Evolutionary conservation across 2,329 filamentous ascomycete genomes (phyloP).

Genomic region (Claviceps sp.): DNA sequence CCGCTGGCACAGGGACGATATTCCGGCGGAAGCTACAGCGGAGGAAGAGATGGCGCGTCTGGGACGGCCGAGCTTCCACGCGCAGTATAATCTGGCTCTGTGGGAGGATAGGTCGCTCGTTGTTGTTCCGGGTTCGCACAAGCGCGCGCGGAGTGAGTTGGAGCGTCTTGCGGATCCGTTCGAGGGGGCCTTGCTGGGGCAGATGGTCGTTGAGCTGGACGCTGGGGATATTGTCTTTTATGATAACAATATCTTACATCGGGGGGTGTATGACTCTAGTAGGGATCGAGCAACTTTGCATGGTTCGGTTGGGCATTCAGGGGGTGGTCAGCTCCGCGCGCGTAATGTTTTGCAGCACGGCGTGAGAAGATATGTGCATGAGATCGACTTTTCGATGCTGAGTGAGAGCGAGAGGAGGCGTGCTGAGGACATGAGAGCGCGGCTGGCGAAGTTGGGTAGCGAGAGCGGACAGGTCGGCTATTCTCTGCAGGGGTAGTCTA

Average conservation of each 20-base stretch:
- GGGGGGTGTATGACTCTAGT: slow-evolving; percentile 47
- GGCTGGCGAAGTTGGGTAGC: slow-evolving; percentile 47
- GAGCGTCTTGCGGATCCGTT: slow-evolving; percentile 59
- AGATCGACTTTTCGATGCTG: slow-evolving; percentile 40
- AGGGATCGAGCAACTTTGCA: slow-evolving; percentile 59
- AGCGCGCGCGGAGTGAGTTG: slow-evolving; percentile 50
- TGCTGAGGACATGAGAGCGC: slow-evolving; percentile 51
- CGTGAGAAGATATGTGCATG: slow-evolving; percentile 50
- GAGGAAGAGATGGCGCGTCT: slow-evolving; percentile 56
- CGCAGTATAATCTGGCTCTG: slow-evolving; percentile 79
- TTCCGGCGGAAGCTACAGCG: slow-evolving; percentile 48
- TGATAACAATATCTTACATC: slow-evolving; percentile 76
- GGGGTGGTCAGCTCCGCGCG: slow-evolving; percentile 42
- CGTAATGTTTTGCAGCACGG: slow-evolving; percentile 67
- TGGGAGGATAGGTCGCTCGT: slow-evolving; percentile 62
- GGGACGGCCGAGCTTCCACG: slow-evolving; percentile 50
- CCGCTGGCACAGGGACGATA: slow-evolving; percentile 77
- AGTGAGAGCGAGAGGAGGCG: slow-evolving; percentile 28
- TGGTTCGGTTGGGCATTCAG: slow-evolving; percentile 52
- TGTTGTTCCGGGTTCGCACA: slow-evolving; percentile 66
- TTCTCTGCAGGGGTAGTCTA: slow-evolving; percentile 34
- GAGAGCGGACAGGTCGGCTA: slow-evolving; percentile 50
- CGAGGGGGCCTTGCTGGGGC: slow-evolving; percentile 45
- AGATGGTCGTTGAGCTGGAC: slow-evolving; percentile 51
- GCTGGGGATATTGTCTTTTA: slow-evolving; percentile 79